These are phyloP conservation scores for Moringa oleifera DNA, from an alignment of 345 rosid species.

Conservation along the genomic window DNA sequence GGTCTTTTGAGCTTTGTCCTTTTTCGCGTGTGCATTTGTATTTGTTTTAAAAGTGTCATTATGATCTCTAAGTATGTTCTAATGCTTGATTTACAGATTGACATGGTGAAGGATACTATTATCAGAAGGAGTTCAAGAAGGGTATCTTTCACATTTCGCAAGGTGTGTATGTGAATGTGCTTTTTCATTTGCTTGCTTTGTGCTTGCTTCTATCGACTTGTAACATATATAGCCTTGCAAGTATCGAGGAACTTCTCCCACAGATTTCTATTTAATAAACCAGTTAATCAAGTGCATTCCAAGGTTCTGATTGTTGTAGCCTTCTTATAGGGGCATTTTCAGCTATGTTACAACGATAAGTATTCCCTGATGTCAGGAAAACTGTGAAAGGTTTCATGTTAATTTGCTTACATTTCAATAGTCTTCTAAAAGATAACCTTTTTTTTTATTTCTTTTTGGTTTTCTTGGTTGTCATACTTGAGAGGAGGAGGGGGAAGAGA, in stretches of 20 bases:
- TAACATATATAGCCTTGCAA: background rate
- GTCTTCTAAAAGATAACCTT: too few relatives aligned
- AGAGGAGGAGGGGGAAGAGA: too few relatives aligned
- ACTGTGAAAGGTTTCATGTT: too few relatives aligned
- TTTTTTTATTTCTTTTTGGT: too few relatives aligned
- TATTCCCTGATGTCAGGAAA: too few relatives aligned
- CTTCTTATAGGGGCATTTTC: too few relatives aligned
- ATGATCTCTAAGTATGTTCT: background rate
- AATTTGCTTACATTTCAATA: too few relatives aligned
- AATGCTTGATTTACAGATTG: conserved; percentile 48
- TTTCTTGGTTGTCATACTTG: too few relatives aligned
- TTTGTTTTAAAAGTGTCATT: too few relatives aligned
- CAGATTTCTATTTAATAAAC: background rate
- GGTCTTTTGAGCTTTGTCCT: too few relatives aligned
- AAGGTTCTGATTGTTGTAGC: too few relatives aligned
- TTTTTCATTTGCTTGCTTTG: background rate
- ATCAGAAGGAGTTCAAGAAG: conserved; percentile 70
- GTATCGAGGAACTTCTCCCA: background rate
- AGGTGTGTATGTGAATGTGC: conserved; percentile 39
- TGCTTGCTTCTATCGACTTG: background rate
- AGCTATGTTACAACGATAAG: too few relatives aligned
- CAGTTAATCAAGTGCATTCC: background rate
- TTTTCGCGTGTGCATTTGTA: background rate
- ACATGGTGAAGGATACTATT: conserved; percentile 56
- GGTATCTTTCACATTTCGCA: conserved; percentile 88